A percentile compares a stretch with the other conserved stretches of the same genome.
phyloP scores from a whole-genome alignment of 768 basidiomycete species.

The Trametes meyenii region DNA sequence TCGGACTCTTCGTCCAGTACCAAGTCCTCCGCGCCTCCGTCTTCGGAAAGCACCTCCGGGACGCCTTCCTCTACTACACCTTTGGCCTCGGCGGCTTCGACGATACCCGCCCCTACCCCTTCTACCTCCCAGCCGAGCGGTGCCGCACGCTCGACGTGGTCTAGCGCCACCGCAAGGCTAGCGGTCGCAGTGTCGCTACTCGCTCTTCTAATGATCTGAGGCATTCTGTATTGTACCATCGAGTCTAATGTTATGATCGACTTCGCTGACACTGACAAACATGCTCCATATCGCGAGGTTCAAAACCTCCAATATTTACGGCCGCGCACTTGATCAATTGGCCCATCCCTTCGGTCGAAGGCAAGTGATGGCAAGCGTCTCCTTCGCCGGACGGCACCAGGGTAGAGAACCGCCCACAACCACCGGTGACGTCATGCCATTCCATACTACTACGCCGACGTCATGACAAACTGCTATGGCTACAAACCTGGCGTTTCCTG shows the following conservation, averaged over 20 bases:
- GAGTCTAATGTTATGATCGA: too few relatives aligned
- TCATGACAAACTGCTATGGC: background rate
- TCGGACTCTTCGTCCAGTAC: too few relatives aligned
- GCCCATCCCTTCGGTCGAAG: background rate
- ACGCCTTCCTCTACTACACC: too few relatives aligned
- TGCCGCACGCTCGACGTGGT: too few relatives aligned
- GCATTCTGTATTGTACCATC: background rate
- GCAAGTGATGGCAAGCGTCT: background rate
- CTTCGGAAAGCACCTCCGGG: too few relatives aligned
- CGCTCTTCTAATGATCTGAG: background rate
- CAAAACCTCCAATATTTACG: too few relatives aligned
- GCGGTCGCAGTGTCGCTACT: background rate
- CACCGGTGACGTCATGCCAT: constrained; percentile 12
- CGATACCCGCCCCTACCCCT: too few relatives aligned
- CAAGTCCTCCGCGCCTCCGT: too few relatives aligned
- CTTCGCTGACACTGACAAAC: background rate
- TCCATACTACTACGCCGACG: constrained; percentile 5
- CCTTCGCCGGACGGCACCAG: background rate
- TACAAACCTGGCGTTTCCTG: background rate
- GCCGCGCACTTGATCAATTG: too few relatives aligned
- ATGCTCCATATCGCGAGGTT: too few relatives aligned
- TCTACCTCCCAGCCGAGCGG: too few relatives aligned
- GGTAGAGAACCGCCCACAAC: background rate
- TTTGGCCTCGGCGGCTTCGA: too few relatives aligned
- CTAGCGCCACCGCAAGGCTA: background rate